phyloP scores from a whole-genome alignment of 2,329 filamentous ascomycete species.

The Talaromyces sp. region DNA sequence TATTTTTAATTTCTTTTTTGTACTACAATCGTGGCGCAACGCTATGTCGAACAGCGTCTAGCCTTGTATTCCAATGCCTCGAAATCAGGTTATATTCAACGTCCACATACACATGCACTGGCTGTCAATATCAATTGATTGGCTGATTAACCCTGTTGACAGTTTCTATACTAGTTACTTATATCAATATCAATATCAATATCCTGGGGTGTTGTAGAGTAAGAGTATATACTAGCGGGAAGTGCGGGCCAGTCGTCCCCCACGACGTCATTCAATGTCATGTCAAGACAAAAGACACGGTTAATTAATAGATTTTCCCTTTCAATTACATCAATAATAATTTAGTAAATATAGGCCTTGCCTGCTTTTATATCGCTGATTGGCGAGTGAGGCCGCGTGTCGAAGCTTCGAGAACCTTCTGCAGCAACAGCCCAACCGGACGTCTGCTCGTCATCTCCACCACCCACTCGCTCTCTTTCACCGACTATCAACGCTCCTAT shows the following conservation, averaged over 20 bases:
- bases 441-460: background rate
- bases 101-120: background rate
- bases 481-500: background rate
- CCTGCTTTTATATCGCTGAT: background rate
- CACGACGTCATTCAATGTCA: background rate
- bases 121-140: background rate
- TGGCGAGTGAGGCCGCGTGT: background rate
- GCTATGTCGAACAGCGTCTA: background rate
- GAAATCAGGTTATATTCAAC: background rate
- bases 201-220: too few species aligned
- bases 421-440: background rate
- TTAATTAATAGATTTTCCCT: background rate
- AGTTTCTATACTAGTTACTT: background rate
- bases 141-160: background rate
- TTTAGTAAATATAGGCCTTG: background rate
- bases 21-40: background rate
- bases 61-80: background rate
- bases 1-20: background rate
- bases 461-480: background rate
- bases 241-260: background rate
- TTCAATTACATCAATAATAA: background rate
- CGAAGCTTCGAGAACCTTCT: slow-evolving; percentile 10
- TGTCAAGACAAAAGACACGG: background rate
- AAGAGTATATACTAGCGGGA: background rate
- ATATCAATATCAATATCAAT: too few species aligned